A percentile compares a stretch with the other conserved stretches of the same genome.
These are phyloP conservation scores for Musa troglodytarum DNA, from an alignment of 176 grass and related monocot species.

Conservation along the genomic window DNA sequence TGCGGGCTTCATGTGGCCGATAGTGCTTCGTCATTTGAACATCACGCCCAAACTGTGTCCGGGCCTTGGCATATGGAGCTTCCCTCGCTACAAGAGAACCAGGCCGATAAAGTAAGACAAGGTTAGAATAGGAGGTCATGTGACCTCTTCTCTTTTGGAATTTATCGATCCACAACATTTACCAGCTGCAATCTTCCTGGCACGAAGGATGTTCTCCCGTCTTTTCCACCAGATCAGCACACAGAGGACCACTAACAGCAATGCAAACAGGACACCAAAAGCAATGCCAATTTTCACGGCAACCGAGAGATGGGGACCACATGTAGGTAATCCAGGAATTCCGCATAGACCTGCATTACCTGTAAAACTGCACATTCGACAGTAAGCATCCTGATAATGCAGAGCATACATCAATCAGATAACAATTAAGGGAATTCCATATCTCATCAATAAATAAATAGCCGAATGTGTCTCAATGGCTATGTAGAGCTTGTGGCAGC, in stretches of 20 bases:
- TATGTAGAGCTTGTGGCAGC: too few species aligned
- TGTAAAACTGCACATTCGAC: constrained; percentile 51
- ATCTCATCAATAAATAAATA: too few species aligned
- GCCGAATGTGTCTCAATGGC: too few species aligned
- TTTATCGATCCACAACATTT: background rate
- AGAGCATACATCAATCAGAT: background rate
- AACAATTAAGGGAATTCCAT: background rate
- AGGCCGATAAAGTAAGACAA: background rate
- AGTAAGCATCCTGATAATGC: constrained; percentile 8
- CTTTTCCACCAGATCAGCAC: constrained; percentile 90
- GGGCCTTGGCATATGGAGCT: constrained; percentile 93
- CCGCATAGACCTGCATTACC: constrained; percentile 80
- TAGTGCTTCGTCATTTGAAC: constrained; percentile 82
- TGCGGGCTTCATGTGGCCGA: constrained; percentile 41
- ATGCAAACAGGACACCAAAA: constrained; percentile 50
- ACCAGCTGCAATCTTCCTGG: constrained; percentile 52
- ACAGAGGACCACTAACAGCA: constrained; percentile 61
- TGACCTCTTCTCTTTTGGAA: background rate
- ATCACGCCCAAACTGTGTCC: constrained; percentile 62
- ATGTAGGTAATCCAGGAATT: constrained; percentile 77
- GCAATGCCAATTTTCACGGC: constrained; percentile 75
- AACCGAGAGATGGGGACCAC: constrained; percentile 81
- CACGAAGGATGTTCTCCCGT: constrained; percentile 80
- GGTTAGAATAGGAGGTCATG: background rate
- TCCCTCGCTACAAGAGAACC: constrained; percentile 58